Evolutionary conservation across 176 grass and related monocot species (phyloP), one percentile per base, ranked within the genome.

Genomic region (Rhynchospora breviuscula): DNA sequence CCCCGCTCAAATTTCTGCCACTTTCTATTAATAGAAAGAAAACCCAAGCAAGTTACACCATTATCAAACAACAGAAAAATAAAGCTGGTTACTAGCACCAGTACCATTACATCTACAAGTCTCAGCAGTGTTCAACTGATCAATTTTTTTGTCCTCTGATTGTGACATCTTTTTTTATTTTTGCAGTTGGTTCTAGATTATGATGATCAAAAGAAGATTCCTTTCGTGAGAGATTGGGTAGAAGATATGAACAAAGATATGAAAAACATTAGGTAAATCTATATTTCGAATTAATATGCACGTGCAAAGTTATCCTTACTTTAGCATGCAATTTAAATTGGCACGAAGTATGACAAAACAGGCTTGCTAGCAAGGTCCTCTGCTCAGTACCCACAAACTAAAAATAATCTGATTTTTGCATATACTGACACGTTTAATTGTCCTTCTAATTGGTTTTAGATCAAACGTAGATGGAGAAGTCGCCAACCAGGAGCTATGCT

Each of bases 161-260:
- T 31, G 33, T 73, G 81, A 44, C 54, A n/a, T 47, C 77, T 21
- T 79, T 0, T 61, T 29, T 29, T 87, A 3, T 35, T 60, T 59
- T 84, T 80, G 83, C 83, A 99, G 96, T 84, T 99, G 84, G 89
- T 99, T 86, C 80, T 93, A 11, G 96, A 99, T 85, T 99, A 99
- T 84, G 88, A 95, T 85, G 96, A 99, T 75, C 90, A 88, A 83
- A 94, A 89, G 88, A 93, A 89, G 51, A 90, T 99, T 56, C 96
- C 96, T 3, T 90, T 86, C n/a, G 12, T 95, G 29, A 87, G 85
- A 53, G 93, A 99, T 22, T 89, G 91, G 88, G 90, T 95, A 59
- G 89, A 93, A 63, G 89, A 92, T 58, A 75, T 86, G 15, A 99
- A 95, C 79, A 70, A 89, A 90, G 85, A 88, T 7, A 10, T 56